phyloP scores from a whole-genome alignment of 352 stramenopile genomes.

The Phytophthora sansomeana region DNA sequence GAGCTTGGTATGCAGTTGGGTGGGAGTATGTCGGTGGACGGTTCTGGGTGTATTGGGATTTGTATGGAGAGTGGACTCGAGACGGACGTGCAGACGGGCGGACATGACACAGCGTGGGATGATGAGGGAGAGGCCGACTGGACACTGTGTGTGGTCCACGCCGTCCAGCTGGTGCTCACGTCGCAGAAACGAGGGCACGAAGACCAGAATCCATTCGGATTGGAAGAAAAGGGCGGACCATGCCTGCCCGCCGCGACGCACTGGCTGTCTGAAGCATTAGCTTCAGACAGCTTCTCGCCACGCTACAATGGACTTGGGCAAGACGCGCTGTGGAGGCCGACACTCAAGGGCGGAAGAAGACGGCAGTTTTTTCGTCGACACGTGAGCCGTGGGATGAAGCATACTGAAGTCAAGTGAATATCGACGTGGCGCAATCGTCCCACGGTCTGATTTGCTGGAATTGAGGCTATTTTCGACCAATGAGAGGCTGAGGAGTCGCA shows the following conservation, averaged over 20 bases:
- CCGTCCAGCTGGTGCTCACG: conserved; percentile 8
- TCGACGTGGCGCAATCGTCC: conserved; percentile 31
- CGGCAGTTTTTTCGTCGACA: conserved; percentile 24
- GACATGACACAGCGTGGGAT: conserved; percentile 7
- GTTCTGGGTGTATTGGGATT: not conserved
- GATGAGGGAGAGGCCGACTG: conserved; percentile 28
- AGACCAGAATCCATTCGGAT: conserved; percentile 34
- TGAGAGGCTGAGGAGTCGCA: not conserved
- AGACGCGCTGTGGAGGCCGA: not conserved
- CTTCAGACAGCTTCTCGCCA: not conserved
- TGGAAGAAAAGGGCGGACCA: conserved; percentile 42
- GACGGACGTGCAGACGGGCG: not conserved
- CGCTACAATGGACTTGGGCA: not conserved
- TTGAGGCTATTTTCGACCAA: conserved; percentile 18
- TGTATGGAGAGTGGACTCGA: not conserved
- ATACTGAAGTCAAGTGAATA: conserved; percentile 40
- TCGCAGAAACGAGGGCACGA: conserved; percentile 49
- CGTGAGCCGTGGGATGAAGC: conserved; percentile 4
- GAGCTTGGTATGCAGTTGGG: not conserved
- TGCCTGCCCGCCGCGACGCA: not conserved
- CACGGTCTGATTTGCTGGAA: conserved; percentile 28
- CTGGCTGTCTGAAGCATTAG: not conserved
- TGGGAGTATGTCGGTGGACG: not conserved
- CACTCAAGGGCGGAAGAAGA: conserved; percentile 16
- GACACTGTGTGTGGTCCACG: conserved; percentile 8